Conservation (phyloP, 768 basidiomycete species). For the Vararia minispora region DNA sequence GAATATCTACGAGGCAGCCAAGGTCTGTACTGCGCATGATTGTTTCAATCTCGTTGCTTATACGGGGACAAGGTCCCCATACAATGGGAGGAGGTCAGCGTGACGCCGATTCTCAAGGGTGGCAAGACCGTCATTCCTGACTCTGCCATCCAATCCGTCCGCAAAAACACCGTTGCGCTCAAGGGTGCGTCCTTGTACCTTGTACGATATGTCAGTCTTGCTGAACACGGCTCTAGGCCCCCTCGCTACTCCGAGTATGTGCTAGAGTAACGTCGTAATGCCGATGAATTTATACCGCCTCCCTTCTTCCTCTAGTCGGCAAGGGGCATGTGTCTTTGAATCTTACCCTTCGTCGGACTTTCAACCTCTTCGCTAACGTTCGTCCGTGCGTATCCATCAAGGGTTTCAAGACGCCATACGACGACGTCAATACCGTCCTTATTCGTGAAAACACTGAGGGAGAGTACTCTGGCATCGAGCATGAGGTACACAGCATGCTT, state of each 20-base stretch:
- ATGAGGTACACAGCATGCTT: conserved; percentile 52
- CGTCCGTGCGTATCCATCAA: conserved; percentile 92
- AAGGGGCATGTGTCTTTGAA: conserved; percentile 99
- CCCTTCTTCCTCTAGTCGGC: conserved; percentile 65
- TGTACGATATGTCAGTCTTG: background rate
- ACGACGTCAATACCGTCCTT: conserved; percentile 94
- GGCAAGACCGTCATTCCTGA: conserved; percentile 98
- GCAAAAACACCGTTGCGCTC: conserved; percentile 94
- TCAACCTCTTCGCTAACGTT: conserved; percentile 98
- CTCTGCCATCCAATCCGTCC: conserved; percentile 79
- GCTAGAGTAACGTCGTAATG: no score
- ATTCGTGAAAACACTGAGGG: conserved; percentile 99
- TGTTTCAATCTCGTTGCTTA: conserved; percentile 2
- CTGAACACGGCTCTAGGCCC: conserved; percentile 46
- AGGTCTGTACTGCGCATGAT: conserved; percentile 31
- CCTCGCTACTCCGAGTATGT: conserved; percentile 91
- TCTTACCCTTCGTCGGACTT: conserved; percentile 91
- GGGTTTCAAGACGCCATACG: conserved; percentile 97
- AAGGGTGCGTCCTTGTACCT: conserved; percentile 52
- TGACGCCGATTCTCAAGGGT: conserved; percentile 84
- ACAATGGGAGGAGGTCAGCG: conserved; percentile 98
- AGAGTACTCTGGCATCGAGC: conserved; percentile 99
- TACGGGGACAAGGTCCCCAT: conserved; percentile 68
- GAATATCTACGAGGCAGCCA: conserved; percentile 82
- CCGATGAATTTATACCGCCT: no score